Evolutionary conservation across 176 grass and related monocot species (phyloP), one percentile per base, ranked within the genome.

Genomic region (Cenchrus americanus): DNA sequence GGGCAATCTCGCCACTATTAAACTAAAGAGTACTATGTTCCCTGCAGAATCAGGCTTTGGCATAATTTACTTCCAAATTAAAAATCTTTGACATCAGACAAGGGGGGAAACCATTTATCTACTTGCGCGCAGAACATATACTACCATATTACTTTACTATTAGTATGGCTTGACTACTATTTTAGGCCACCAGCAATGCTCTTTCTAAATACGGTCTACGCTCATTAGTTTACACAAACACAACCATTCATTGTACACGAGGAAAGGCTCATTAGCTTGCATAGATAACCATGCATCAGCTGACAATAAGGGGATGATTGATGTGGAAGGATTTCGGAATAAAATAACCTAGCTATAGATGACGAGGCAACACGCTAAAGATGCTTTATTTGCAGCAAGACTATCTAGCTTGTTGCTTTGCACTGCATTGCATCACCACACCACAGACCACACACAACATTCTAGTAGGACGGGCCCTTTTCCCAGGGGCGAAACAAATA

Each of bases 381-480:
- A 86, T 86, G 67, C 67, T 62, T 62, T 62, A 24, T 8, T 27
- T 62, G 61, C 23, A 30, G 75, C 60, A 32, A 61, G 59, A 65
- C 61, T 52, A 40, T 13, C 8, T 14, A 7, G 13, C 14, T 72
- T 7, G 13, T 50, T 52, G 65, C 51, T 49, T 80, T 47, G 60
- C 12, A 7, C 44, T 53, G 34, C 64, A 57, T 71, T 66, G 58
- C 88, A 68, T 82, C 83, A 43, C 66, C 27, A 30, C 27, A 30
- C 27, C 27, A 30, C n/a, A n/a, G n/a, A 34, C 32, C 32, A 34
- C 77, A 82, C 71, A 90, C 84, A 83, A 79, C 79, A 83, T 86
- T 90, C 79, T 90, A 86, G 88, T 79, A 68, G 62, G 10, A n/a
- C 1, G 17, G 17, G 44, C 12, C 6, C 49, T 79, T 81, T 74